A percentile compares a stretch with the other conserved stretches of the same genome.
phyloP scores from a whole-genome alignment of 2,329 filamentous ascomycete genomes.

The Incumbomyces delicatus region DNA sequence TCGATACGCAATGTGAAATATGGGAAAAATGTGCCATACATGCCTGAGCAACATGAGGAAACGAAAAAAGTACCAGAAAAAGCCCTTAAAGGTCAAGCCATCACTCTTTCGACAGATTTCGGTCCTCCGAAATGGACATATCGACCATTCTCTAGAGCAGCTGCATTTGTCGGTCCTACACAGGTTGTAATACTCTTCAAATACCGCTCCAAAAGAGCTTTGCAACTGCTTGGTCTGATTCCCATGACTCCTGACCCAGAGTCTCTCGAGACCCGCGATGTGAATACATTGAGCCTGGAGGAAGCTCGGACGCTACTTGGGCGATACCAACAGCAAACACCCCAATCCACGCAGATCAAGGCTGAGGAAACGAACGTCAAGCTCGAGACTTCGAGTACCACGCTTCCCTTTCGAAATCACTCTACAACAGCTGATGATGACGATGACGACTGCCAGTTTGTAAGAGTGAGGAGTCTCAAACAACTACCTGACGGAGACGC shows the following conservation, averaged over 20 bases:
- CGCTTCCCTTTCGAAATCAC: neutral
- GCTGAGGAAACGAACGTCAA: neutral
- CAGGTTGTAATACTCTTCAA: neutral
- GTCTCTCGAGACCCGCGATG: neutral
- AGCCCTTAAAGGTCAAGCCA: conserved; percentile 7
- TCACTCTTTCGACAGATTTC: conserved; percentile 1
- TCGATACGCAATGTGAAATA: neutral
- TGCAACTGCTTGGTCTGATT: conserved; percentile 1
- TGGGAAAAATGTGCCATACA: neutral
- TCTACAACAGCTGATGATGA: neutral
- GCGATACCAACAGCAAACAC: neutral
- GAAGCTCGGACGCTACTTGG: neutral
- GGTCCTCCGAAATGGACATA: neutral
- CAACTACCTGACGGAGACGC: neutral
- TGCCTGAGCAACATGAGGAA: neutral
- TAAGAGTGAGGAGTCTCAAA: neutral
- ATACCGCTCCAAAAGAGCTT: neutral
- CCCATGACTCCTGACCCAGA: neutral
- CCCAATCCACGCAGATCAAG: neutral
- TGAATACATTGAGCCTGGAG: neutral
- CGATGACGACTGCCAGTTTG: conserved; percentile 1
- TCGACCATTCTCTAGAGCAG: neutral
- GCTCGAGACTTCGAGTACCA: neutral
- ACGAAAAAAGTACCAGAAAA: conserved; percentile 5
- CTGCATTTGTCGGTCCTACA: neutral